Evolutionary conservation across 208 protist genomes (phyloP).

Genomic region (Phytomonas sp.): DNA sequence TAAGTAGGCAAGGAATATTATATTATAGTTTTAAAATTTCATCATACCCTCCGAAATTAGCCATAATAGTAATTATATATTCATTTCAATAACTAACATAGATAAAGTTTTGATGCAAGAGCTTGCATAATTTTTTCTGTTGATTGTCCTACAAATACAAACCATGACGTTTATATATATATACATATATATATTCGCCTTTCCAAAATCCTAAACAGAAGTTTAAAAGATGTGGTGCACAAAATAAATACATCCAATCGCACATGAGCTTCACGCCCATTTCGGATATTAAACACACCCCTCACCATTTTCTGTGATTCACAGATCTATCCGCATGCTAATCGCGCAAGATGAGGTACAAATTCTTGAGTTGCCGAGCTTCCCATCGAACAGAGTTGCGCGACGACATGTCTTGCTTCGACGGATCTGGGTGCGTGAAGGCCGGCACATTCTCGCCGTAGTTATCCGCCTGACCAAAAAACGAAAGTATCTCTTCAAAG

Average conservation of each 20-base stretch:
- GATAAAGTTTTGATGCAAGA: background rate
- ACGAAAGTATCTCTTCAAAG: conserved; percentile 89
- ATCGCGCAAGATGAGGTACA: conserved; percentile 81
- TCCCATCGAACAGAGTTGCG: conserved; percentile 91
- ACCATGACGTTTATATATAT: background rate
- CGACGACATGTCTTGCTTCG: conserved; percentile 72
- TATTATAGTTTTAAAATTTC: background rate
- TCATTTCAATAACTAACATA: background rate
- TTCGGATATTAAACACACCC: background rate
- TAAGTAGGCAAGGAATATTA: background rate
- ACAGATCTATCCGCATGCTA: conserved; percentile 13
- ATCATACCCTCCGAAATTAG: background rate
- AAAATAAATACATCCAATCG: conserved; percentile 11
- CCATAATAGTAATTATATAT: background rate
- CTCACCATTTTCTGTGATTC: background rate
- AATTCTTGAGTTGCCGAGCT: conserved; percentile 88
- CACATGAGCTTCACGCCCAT: background rate
- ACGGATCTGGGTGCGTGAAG: conserved; percentile 80
- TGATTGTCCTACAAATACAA: conserved; percentile 1
- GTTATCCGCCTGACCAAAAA: conserved; percentile 91
- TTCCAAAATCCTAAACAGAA: conserved; percentile 2
- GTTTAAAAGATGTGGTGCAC: background rate
- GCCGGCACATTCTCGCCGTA: conserved; percentile 90
- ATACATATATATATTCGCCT: conserved; percentile 3
- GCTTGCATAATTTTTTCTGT: background rate